Evolutionary conservation across 768 basidiomycete genomes (phyloP).

Genomic region (Kwoniella sp.): DNA sequence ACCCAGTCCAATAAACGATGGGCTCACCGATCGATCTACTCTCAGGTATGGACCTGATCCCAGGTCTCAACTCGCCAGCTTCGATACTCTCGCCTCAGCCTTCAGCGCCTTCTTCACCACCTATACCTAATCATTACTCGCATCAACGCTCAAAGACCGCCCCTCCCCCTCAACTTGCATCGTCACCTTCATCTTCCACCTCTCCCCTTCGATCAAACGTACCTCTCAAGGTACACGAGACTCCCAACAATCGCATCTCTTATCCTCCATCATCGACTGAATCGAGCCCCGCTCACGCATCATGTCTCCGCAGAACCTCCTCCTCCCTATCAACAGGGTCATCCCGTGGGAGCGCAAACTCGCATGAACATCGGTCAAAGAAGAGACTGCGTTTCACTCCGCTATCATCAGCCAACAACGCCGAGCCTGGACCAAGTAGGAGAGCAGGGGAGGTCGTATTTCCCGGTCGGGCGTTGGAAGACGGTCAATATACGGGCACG

Average conservation of each 20-base stretch:
- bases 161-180: slow-evolving; percentile 11
- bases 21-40: slow-evolving; percentile 10
- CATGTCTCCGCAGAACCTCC: slow-evolving; percentile 14
- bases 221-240: background rate
- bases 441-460: slow-evolving; percentile 2
- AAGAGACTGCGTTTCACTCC: slow-evolving; percentile 21
- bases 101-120: slow-evolving; percentile 6
- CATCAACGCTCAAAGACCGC: slow-evolving; percentile 24
- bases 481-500: slow-evolving; percentile 11
- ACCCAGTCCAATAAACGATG: too few species aligned
- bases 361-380: slow-evolving; percentile 11
- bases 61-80: slow-evolving; percentile 16
- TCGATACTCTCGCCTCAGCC: slow-evolving; percentile 10
- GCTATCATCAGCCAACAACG: slow-evolving; percentile 6
- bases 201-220: background rate
- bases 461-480: slow-evolving; percentile 18
- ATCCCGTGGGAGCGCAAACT: background rate
- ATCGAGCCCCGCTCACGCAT: slow-evolving; percentile 13
- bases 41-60: slow-evolving; percentile 18
- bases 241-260: background rate
- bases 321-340: slow-evolving; percentile 17
- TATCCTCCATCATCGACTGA: slow-evolving; percentile 2
- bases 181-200: slow-evolving; percentile 3
- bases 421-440: slow-evolving; percentile 10
- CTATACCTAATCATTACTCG: background rate